A percentile compares a stretch with the other conserved stretches of the same genome.
phyloP scores from a whole-genome alignment of 495 filamentous ascomycete genomes.

The Hypoxylon rickii region DNA sequence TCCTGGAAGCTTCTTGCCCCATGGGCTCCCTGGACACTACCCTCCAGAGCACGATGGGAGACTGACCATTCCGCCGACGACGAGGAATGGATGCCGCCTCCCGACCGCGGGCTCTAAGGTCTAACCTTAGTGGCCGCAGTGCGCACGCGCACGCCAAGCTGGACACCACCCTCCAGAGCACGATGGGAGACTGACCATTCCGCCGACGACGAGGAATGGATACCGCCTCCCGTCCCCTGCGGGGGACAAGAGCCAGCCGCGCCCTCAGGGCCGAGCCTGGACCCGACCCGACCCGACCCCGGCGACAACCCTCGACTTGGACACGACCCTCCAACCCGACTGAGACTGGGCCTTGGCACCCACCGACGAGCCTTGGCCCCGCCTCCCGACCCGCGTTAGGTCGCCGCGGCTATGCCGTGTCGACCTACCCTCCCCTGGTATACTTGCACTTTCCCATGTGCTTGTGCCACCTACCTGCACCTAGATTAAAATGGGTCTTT shows the following conservation, averaged over 20 bases:
- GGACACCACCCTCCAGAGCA: slow-evolving; percentile 6
- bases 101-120: no score
- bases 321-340: slow-evolving; percentile 12
- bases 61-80: slow-evolving; percentile 3
- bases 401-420: no score
- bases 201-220: slow-evolving; percentile 11
- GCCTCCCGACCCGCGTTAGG: slow-evolving; percentile 4
- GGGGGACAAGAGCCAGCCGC: no score
- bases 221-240: no score
- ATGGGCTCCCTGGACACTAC: slow-evolving; percentile 1
- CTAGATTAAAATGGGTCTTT: background rate
- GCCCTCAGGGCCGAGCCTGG: no score
- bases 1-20: no score
- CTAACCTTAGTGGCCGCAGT: no score
- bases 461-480: background rate
- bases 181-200: slow-evolving; percentile 1
- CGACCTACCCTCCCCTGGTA: background rate
- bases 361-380: slow-evolving; percentile 1
- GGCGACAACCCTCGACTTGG: slow-evolving; percentile 4
- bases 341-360: background rate
- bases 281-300: no score
- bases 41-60: slow-evolving; percentile 7
- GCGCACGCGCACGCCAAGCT: no score
- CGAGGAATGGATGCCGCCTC: no score
- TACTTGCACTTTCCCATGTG: background rate